Conservation (phyloP, 2,329 filamentous ascomycete species). For the Talaromyces sp. region DNA sequence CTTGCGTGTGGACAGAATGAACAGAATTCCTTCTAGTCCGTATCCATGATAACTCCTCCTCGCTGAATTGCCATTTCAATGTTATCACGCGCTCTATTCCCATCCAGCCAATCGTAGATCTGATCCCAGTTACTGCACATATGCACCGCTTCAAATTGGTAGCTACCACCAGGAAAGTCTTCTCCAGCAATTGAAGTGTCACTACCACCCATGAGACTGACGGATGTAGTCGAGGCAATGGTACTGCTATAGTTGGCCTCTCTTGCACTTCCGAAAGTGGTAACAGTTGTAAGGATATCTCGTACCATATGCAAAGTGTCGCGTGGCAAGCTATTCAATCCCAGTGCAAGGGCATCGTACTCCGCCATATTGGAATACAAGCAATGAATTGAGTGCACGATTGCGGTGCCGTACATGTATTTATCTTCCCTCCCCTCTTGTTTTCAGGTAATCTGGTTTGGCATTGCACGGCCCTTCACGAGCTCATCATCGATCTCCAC, state of each 20-base stretch:
- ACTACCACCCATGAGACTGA: not conserved
- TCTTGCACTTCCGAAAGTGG: not conserved
- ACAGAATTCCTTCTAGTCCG: not conserved
- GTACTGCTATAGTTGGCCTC: not conserved
- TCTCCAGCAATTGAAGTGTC: not conserved
- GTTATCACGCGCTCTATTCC: not conserved
- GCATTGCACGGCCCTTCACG: not conserved
- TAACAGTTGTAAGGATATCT: not conserved
- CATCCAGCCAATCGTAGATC: not conserved
- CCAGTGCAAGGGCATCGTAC: not conserved
- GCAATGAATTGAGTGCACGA: not conserved
- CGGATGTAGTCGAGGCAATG: not conserved
- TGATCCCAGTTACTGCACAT: not conserved
- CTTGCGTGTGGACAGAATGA: not conserved
- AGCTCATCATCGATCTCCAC: not conserved
- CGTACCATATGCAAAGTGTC: not conserved
- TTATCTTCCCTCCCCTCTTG: not conserved
- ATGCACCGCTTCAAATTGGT: not conserved
- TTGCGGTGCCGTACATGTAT: not conserved
- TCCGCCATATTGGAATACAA: not conserved
- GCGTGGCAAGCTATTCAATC: not conserved
- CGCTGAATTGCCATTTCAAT: not conserved
- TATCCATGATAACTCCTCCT: not conserved
- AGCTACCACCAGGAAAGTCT: not conserved
- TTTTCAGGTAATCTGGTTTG: not conserved